A percentile compares a stretch with the other conserved stretches of the same genome.
Conservation (phyloP, 2,329 filamentous ascomycete species). For the Aspergillus sp. region DNA sequence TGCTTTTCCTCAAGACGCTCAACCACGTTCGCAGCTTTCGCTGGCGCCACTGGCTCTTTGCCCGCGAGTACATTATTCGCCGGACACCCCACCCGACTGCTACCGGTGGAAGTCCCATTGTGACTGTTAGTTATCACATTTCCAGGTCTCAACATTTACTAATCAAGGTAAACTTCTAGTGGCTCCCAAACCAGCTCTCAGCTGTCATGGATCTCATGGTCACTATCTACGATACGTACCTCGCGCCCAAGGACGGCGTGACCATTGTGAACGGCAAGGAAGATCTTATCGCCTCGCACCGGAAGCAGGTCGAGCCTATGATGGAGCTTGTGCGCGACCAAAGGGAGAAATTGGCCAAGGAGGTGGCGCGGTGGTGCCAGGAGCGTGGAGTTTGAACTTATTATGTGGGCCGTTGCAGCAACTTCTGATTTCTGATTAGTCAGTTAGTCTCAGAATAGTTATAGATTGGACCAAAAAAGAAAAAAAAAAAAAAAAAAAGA, state of each 20-base stretch:
- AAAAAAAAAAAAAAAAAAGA: too few species aligned
- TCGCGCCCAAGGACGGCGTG: conserved; percentile 24
- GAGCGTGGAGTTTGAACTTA: conserved; percentile 34
- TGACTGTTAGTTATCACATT: conserved; percentile 31
- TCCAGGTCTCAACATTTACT: not conserved
- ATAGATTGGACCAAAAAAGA: too few species aligned
- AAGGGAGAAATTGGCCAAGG: conserved; percentile 27
- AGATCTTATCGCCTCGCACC: conserved; percentile 17
- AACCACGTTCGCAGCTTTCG: conserved; percentile 45
- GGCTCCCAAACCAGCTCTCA: conserved; percentile 43
- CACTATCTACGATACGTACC: conserved; percentile 34
- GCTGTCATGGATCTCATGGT: conserved; percentile 46
- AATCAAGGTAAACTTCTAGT: conserved; percentile 19
- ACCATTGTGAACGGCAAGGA: conserved; percentile 13
- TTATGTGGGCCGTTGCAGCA: too few species aligned
- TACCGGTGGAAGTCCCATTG: conserved; percentile 44
- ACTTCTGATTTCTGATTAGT: too few species aligned
- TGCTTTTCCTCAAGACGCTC: conserved; percentile 39
- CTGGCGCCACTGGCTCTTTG: conserved; percentile 46
- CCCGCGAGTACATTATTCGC: conserved; percentile 43
- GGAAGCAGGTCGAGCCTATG: conserved; percentile 33
- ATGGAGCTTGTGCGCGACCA: conserved; percentile 31
- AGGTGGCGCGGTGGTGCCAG: conserved; percentile 42
- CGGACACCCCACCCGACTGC: conserved; percentile 41
- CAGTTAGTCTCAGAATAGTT: too few species aligned